phyloP scores from a whole-genome alignment of 2,329 filamentous ascomycete genomes.

The Lecanicillium sp. region DNA sequence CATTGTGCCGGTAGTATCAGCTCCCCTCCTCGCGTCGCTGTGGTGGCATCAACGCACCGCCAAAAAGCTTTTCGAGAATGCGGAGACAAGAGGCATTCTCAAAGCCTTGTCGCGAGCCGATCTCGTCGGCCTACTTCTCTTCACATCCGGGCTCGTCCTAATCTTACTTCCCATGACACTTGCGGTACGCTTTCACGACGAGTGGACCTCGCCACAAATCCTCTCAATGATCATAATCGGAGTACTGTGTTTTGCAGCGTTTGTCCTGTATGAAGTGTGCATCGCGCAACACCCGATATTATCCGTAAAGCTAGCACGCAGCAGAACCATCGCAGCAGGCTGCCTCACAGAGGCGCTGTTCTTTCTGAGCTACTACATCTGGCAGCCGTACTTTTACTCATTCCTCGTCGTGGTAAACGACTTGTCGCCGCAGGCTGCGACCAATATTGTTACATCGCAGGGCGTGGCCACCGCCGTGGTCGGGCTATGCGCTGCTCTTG shows the following conservation, averaged over 20 bases:
- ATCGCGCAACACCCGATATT: background rate
- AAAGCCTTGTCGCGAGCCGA: background rate
- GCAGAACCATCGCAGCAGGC: constrained; percentile 4
- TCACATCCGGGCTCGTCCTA: constrained; percentile 2
- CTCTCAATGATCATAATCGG: constrained; percentile 2
- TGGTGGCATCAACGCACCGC: constrained; percentile 47
- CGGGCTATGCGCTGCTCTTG: constrained; percentile 15
- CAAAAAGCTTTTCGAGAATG: constrained; percentile 28
- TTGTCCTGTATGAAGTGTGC: constrained; percentile 2
- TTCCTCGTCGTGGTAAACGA: constrained; percentile 5
- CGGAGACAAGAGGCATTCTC: constrained; percentile 14
- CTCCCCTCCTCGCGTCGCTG: constrained; percentile 47
- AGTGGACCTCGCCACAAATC: constrained; percentile 3
- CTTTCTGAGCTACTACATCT: constrained; percentile 6
- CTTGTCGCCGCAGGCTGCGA: constrained; percentile 6
- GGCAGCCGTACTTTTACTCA: constrained; percentile 12
- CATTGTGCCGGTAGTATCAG: constrained; percentile 49
- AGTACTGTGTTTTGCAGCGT: background rate
- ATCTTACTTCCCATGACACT: constrained; percentile 9
- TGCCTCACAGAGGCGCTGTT: constrained; percentile 7
- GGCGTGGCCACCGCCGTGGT: constrained; percentile 15
- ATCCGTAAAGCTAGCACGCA: background rate
- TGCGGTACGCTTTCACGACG: constrained; percentile 1
- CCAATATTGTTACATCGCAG: constrained; percentile 1
- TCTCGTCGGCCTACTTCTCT: background rate